phyloP scores from a whole-genome alignment of 768 basidiomycete species.

The Neoboletus subvelutipes region DNA sequence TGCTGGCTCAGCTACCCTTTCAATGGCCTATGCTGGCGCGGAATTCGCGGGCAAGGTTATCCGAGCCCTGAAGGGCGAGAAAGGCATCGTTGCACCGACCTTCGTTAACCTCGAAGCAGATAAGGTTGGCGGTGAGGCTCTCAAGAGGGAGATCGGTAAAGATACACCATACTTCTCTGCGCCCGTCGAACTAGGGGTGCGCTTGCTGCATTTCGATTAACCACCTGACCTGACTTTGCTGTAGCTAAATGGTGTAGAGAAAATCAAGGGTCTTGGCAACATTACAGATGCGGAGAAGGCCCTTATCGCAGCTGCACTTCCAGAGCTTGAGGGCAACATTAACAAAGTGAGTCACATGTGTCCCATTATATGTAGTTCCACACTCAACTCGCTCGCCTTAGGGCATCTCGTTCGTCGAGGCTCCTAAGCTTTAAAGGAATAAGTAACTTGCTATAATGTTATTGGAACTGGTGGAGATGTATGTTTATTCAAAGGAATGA shows the following conservation, averaged over 20 bases:
- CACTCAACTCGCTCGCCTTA: conserved; percentile 3
- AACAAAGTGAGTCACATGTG: conserved; percentile 50
- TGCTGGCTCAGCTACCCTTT: conserved; percentile 89
- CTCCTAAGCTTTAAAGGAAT: conserved; percentile 28
- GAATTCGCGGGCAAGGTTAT: conserved; percentile 85
- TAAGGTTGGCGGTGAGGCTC: conserved; percentile 62
- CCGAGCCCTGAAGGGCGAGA: conserved; percentile 83
- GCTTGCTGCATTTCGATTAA: conserved; percentile 12
- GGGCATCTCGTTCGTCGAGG: conserved; percentile 28
- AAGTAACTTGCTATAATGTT: not conserved
- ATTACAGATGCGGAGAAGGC: conserved; percentile 68
- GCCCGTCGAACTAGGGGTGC: conserved; percentile 84
- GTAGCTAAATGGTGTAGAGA: conserved; percentile 79
- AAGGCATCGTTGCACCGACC: conserved; percentile 79
- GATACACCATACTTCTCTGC: conserved; percentile 88
- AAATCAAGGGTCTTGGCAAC: conserved; percentile 77
- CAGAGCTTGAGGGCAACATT: conserved; percentile 76
- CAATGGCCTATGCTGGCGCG: conserved; percentile 94
- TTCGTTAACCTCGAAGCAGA: conserved; percentile 82
- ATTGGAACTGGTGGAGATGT: conserved; percentile 4
- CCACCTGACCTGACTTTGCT: conserved; percentile 1
- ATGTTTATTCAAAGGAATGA: conserved; percentile 5
- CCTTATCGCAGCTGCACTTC: conserved; percentile 79
- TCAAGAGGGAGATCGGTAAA: conserved; percentile 74
- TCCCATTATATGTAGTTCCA: not conserved